Conservation (phyloP, 345 rosid species). For the Hypericum androsaemum region DNA sequence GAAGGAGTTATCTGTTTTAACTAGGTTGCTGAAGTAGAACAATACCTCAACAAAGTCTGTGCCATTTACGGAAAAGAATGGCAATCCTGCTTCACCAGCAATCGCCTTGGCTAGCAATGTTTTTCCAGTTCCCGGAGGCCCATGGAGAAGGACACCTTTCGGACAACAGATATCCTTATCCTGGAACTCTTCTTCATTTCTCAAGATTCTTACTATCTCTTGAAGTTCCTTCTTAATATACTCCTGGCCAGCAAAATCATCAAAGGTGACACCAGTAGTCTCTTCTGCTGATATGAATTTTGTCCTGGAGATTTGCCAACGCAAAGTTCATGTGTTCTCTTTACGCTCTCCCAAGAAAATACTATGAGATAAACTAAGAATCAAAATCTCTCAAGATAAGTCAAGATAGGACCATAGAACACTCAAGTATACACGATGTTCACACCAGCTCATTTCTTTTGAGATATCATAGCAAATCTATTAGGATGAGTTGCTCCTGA, state of each 20-base stretch:
- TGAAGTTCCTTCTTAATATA: conserved; percentile 85
- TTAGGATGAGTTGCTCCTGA: too few relatives aligned
- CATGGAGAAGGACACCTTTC: conserved; percentile 93
- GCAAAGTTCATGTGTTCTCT: too few relatives aligned
- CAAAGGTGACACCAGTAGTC: conserved; percentile 85
- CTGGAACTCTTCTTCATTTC: conserved; percentile 87
- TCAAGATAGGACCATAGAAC: too few relatives aligned
- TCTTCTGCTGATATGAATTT: conserved; percentile 95
- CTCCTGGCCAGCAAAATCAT: conserved; percentile 98
- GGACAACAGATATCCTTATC: conserved; percentile 93
- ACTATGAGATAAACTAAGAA: not conserved
- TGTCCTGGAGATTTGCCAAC: conserved; percentile 40
- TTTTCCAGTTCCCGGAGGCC: conserved; percentile 98
- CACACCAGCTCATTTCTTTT: too few relatives aligned
- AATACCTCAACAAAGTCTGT: conserved; percentile 94
- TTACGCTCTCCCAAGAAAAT: not conserved
- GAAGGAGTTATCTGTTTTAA: not conserved
- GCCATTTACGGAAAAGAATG: conserved; percentile 93
- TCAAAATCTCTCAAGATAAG: not conserved
- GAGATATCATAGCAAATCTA: too few relatives aligned
- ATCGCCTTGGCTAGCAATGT: conserved; percentile 95
- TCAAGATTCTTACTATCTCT: conserved; percentile 80
- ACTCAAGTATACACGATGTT: too few relatives aligned
- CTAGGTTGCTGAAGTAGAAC: not conserved
- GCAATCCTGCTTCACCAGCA: conserved; percentile 98